Evolutionary conservation across 768 basidiomycete species (phyloP).

Genomic region (Piloderma croceum): DNA sequence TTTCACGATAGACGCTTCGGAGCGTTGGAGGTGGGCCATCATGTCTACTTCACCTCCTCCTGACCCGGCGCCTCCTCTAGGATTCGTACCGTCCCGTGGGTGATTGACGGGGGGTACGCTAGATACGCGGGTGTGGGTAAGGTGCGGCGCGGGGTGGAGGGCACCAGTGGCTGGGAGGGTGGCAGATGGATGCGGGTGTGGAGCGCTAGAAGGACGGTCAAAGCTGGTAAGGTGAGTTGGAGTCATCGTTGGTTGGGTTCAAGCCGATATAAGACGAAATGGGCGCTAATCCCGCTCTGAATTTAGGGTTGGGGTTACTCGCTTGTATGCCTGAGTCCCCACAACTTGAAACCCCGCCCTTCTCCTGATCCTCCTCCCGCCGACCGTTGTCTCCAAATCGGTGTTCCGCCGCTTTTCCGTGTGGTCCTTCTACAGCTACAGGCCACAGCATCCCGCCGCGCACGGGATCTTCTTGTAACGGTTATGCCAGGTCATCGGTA

Average conservation of each 20-base stretch:
- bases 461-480: neutral
- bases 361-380: no score
- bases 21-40: slow-evolving; percentile 56
- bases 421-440: neutral
- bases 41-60: slow-evolving; percentile 52
- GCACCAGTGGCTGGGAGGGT: neutral
- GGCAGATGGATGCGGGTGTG: neutral
- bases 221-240: no score
- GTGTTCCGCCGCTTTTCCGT: neutral
- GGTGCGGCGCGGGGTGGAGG: neutral
- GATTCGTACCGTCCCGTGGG: neutral
- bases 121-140: neutral
- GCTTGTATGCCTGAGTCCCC: no score
- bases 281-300: no score
- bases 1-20: slow-evolving; percentile 73
- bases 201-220: neutral
- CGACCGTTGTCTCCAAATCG: no score
- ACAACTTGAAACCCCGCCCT: no score
- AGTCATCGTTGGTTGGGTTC: no score
- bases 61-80: no score
- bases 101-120: neutral
- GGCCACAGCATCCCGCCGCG: neutral
- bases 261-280: no score
- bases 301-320: no score
- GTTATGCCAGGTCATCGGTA: neutral